phyloP scores from a whole-genome alignment of 495 filamentous ascomycete species.

The Talaromyces ruber region DNA sequence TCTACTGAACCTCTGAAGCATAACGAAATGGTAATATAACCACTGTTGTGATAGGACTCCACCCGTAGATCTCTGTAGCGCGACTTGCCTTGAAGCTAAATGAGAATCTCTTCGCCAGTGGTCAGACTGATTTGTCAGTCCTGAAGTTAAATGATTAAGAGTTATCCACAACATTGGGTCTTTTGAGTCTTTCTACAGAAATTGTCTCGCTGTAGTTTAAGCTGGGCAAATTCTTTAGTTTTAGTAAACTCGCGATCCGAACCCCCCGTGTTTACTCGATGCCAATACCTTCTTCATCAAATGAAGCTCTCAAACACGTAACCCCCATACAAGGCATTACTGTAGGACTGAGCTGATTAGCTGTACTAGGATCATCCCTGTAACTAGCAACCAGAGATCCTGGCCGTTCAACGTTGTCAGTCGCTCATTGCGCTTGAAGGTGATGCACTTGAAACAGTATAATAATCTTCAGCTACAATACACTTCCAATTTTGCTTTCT shows the following conservation, averaged over 20 bases:
- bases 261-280: not conserved
- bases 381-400: not conserved
- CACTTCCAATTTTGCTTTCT: not conserved
- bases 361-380: not conserved
- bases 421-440: not conserved
- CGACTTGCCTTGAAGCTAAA: not conserved
- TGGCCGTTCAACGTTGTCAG: not conserved
- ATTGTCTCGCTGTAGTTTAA: not conserved
- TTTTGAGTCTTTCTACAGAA: not conserved
- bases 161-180: not conserved
- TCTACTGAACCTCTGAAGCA: not conserved
- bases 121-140: not conserved
- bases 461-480: not conserved
- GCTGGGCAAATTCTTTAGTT: not conserved
- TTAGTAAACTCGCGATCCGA: not conserved
- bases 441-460: not conserved
- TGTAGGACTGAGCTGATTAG: not conserved
- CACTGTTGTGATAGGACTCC: not conserved
- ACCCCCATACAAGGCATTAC: not conserved
- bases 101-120: not conserved
- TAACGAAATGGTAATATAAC: not conserved
- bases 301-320: not conserved
- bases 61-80: not conserved
- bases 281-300: not conserved
- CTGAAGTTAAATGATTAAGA: not conserved